Percentiles rank a stretch among this genome's conserved stretches.
These are phyloP conservation scores for Digitaria exilis DNA, from an alignment of 202 grass and related monocot genomes.

Conservation along the genomic window DNA sequence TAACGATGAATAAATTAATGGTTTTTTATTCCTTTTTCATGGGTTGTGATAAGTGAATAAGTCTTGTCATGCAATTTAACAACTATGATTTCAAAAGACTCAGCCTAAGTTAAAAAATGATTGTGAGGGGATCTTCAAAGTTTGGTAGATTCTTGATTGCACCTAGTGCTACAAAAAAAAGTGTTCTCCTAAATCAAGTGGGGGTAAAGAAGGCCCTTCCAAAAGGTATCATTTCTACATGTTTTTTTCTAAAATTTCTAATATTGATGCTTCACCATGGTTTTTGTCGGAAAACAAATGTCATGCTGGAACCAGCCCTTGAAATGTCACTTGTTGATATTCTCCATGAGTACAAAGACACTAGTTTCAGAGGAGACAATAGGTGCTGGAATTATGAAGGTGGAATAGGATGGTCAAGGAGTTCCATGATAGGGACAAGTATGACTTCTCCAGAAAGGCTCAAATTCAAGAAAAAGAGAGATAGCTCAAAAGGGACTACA, in stretches of 20 bases:
- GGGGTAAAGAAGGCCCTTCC: too few species aligned
- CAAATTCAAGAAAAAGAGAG: background rate
- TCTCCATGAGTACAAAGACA: background rate
- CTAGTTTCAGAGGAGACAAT: background rate
- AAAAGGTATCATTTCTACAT: background rate
- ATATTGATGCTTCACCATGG: background rate
- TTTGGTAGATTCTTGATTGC: too few species aligned
- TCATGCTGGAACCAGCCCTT: background rate
- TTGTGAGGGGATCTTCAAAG: too few species aligned
- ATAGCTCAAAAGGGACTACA: background rate
- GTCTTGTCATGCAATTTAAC: too few species aligned
- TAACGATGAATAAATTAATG: too few species aligned
- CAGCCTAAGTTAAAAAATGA: too few species aligned
- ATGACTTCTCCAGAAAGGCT: background rate
- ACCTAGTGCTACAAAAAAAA: too few species aligned
- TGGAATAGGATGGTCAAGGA: background rate
- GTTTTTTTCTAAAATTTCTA: background rate
- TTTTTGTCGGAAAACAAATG: background rate
- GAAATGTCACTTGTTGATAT: background rate
- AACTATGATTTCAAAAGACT: too few species aligned
- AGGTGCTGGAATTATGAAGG: background rate
- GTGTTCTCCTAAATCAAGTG: too few species aligned
- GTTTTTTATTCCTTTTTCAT: too few species aligned
- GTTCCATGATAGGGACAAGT: background rate
- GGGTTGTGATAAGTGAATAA: too few species aligned